Percentiles rank a stretch among this genome's conserved stretches.
These are phyloP conservation scores for Paramarasmius palmivorus DNA, from an alignment of 1,284 basidiomycete species.

Conservation along the genomic window DNA sequence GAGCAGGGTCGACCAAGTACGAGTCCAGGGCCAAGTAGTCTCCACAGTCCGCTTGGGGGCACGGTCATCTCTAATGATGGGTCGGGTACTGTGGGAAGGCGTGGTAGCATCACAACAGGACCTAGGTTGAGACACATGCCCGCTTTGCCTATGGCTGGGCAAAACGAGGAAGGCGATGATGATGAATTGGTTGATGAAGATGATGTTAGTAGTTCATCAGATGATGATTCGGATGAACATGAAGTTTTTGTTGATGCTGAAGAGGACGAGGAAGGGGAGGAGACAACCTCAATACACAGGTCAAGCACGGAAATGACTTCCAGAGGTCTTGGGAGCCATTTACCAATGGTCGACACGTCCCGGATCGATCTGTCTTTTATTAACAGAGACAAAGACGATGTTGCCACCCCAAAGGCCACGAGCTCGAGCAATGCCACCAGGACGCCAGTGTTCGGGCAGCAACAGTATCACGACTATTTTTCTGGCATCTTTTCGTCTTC, in stretches of 20 bases:
- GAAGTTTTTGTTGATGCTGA: constrained; percentile 23
- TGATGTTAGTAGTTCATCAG: constrained; percentile 17
- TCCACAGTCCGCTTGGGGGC: constrained; percentile 16
- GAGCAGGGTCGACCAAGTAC: neutral
- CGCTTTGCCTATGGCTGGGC: constrained; percentile 46
- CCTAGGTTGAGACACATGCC: constrained; percentile 34
- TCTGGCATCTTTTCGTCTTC: neutral
- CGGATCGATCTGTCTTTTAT: constrained; percentile 32
- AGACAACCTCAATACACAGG: constrained; percentile 5
- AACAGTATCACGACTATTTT: neutral
- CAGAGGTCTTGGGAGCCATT: constrained; percentile 14
- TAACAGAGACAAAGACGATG: constrained; percentile 5
- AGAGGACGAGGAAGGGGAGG: constrained; percentile 17
- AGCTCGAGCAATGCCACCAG: neutral
- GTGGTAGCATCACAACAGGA: neutral
- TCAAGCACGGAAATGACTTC: constrained; percentile 8
- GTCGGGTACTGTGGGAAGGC: neutral
- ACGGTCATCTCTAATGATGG: neutral
- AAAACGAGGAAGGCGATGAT: constrained; percentile 37
- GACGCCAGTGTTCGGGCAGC: neutral
- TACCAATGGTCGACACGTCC: constrained; percentile 30
- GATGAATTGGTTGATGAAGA: constrained; percentile 22
- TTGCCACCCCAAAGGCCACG: neutral
- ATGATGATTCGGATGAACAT: constrained; percentile 35
- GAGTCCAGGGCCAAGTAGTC: neutral